These are phyloP conservation scores for Plasmopara muralis DNA, from an alignment of 352 stramenopile genomes.

Conservation along the genomic window DNA sequence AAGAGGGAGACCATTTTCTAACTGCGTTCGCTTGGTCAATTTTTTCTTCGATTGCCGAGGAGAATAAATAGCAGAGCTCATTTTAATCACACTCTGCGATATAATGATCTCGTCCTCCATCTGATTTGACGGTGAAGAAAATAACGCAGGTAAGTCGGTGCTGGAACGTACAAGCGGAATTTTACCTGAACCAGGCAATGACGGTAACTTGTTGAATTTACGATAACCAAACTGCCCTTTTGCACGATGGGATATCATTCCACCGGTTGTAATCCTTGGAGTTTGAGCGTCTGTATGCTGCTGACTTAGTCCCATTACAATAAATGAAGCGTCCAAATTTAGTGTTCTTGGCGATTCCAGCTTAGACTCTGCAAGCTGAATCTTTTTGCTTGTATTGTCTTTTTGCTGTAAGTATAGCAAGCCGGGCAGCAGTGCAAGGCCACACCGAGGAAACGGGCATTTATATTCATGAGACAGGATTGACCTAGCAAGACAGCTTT, in stretches of 20 bases:
- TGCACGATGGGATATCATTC: background rate
- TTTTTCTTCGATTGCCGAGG: conserved; percentile 4
- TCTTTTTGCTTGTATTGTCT: conserved; percentile 9
- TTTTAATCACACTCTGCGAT: background rate
- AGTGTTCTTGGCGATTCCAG: background rate
- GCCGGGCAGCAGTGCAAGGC: conserved; percentile 52
- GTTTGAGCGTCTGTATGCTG: conserved; percentile 1
- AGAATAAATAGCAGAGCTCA: background rate
- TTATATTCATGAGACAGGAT: conserved; percentile 54
- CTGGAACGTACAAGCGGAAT: background rate
- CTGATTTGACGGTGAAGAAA: conserved; percentile 9
- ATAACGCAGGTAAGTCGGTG: conserved; percentile 2
- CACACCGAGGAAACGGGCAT: conserved; percentile 47
- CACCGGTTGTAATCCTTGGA: background rate
- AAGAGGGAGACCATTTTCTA: conserved; percentile 3
- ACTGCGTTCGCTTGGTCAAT: background rate
- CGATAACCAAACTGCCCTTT: too few relatives aligned
- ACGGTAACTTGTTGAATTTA: background rate
- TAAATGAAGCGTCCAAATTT: conserved; percentile 10
- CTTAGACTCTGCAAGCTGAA: background rate
- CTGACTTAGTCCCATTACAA: conserved; percentile 17
- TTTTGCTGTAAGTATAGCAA: conserved; percentile 34
- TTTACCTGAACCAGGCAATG: conserved; percentile 2
- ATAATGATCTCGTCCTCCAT: conserved; percentile 9
- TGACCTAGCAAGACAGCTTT: conserved; percentile 66